These are phyloP conservation scores for Diaporthe citrichinensis DNA, from an alignment of 2,329 filamentous ascomycete species.

Conservation along the genomic window DNA sequence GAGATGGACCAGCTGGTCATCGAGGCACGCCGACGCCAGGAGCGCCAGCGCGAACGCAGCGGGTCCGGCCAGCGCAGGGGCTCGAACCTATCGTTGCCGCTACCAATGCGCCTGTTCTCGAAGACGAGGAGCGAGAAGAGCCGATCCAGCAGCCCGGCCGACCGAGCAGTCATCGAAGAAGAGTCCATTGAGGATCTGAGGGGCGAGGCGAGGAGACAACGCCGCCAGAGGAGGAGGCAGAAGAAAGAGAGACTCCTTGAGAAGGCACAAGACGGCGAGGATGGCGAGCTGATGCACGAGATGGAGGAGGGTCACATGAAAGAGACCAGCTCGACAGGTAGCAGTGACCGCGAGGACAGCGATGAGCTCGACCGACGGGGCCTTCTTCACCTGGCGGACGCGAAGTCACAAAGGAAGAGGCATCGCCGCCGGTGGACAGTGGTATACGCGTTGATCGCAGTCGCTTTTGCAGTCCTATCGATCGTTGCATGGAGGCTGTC, in stretches of 20 bases:
- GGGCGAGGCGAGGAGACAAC: conserved; percentile 63
- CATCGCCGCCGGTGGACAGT: conserved; percentile 69
- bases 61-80: conserved; percentile 47
- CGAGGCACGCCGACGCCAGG: conserved; percentile 62
- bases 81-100: conserved; percentile 64
- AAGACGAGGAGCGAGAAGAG: conserved; percentile 54
- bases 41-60: conserved; percentile 63
- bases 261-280: conserved; percentile 73
- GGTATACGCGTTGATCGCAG: conserved; percentile 65
- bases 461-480: conserved; percentile 69
- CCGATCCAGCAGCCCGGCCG: conserved; percentile 56
- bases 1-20: conserved; percentile 74
- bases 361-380: conserved; percentile 69
- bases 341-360: conserved; percentile 73
- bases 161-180: conserved; percentile 46
- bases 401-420: conserved; percentile 64
- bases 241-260: conserved; percentile 68
- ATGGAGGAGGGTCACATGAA: conserved; percentile 86
- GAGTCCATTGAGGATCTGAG: conserved; percentile 64
- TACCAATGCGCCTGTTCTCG: conserved; percentile 62
- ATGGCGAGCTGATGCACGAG: conserved; percentile 86
- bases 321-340: conserved; percentile 75
- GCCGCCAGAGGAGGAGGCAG: conserved; percentile 65
- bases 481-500: conserved; percentile 73
- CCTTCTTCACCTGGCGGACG: conserved; percentile 63